Percentiles rank a stretch among this genome's conserved stretches.
Conservation (phyloP, 1,284 basidiomycete species). For the Melampsora larici-populina region DNA sequence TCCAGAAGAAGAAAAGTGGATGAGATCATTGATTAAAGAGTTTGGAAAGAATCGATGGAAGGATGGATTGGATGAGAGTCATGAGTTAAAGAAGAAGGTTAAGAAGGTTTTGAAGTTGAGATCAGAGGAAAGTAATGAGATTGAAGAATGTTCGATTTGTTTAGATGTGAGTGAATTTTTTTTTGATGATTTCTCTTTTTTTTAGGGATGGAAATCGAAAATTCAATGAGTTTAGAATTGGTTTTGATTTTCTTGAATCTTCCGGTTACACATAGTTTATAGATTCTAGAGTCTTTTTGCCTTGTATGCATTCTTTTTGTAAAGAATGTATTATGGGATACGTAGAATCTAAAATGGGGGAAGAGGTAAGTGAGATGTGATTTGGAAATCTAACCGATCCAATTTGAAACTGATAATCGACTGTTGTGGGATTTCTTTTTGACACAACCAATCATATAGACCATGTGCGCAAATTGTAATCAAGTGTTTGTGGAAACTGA, state of each 20-base stretch:
- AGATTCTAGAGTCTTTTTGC: conserved; percentile 36
- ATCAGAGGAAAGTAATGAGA: not conserved
- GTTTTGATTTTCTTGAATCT: no score
- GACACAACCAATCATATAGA: no score
- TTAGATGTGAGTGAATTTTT: conserved; percentile 17
- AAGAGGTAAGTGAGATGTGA: conserved; percentile 20
- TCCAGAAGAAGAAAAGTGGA: not conserved
- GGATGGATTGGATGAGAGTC: not conserved
- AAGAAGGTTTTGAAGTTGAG: conserved; percentile 15
- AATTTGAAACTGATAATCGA: not conserved
- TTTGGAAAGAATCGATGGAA: not conserved
- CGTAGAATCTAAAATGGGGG: conserved; percentile 38
- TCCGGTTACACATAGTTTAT: no score
- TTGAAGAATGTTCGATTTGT: conserved; percentile 35
- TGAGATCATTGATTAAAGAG: conserved; percentile 7
- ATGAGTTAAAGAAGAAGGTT: conserved; percentile 19
- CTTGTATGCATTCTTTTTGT: conserved; percentile 42
- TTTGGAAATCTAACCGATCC: not conserved
- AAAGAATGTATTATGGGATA: conserved; percentile 28
- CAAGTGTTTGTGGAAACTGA: conserved; percentile 20
- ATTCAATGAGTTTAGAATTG: no score
- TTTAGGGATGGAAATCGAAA: no score
- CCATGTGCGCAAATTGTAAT: conserved; percentile 9
- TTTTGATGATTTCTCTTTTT: not conserved
- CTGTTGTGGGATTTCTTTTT: not conserved